A percentile compares a stretch with the other conserved stretches of the same genome.
Evolutionary conservation across 2,329 filamentous ascomycete species (phyloP).

Genomic region (Fusarium sp.): DNA sequence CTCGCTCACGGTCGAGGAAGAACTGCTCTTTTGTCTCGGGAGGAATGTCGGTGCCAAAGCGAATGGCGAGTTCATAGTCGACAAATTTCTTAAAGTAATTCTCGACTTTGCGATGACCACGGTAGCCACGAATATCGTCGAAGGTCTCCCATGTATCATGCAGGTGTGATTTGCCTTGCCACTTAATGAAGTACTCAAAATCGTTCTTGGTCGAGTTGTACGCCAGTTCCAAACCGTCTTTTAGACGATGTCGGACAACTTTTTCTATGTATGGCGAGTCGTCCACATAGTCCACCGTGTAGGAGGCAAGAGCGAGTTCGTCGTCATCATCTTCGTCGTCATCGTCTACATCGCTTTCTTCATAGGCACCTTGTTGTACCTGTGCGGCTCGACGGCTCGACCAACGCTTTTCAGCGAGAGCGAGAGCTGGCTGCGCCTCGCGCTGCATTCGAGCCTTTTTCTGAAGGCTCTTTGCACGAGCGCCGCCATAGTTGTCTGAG

Average conservation of each 20-base stretch:
- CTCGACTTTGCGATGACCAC: conserved; percentile 88
- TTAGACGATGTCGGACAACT: conserved; percentile 86
- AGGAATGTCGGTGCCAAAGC: conserved; percentile 79
- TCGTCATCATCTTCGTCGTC: conserved; percentile 75
- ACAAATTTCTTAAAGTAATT: conserved; percentile 93
- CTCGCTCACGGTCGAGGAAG: conserved; percentile 92
- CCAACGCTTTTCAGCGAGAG: conserved; percentile 87
- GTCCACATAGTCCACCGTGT: conserved; percentile 76
- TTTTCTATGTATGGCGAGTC: conserved; percentile 88
- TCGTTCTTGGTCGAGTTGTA: conserved; percentile 74
- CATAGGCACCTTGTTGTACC: conserved; percentile 71
- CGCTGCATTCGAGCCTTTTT: conserved; percentile 84
- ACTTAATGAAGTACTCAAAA: conserved; percentile 95
- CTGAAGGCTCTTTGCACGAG: conserved; percentile 73
- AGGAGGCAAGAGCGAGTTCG: conserved; percentile 72
- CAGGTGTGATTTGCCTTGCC: conserved; percentile 94
- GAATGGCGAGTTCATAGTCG: conserved; percentile 81
- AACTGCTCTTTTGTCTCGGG: conserved; percentile 93
- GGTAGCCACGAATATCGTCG: conserved; percentile 78
- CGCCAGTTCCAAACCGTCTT: conserved; percentile 72
- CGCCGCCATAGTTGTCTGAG: conserved; percentile 83
- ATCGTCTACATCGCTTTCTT: conserved; percentile 74
- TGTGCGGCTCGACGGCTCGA: conserved; percentile 87
- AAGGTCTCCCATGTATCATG: conserved; percentile 95
- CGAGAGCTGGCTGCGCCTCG: conserved; percentile 73